Base-by-base conservation (phyloP, 2,329 filamentous ascomycete species). In the Colletotrichum zoysiae region DNA sequence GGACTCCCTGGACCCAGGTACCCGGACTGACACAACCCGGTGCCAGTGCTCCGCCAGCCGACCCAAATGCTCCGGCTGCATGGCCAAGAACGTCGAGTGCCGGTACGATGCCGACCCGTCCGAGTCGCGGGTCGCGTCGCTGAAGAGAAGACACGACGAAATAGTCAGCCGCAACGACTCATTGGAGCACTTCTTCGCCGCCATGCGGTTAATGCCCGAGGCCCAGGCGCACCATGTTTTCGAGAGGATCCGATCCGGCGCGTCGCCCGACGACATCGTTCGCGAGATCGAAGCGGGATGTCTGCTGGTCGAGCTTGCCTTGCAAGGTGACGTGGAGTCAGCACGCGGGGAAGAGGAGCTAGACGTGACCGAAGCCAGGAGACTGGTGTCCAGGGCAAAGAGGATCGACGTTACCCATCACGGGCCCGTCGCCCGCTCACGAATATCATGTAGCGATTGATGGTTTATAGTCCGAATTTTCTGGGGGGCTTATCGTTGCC, bases 41-140 rank as follows among this genome's bases (percentile, higher is more conserved):
- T n/a, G 30, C 6, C 83, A 84, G 76, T 84, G 82, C 74, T 78
- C 83, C 60, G 82, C 82, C 77, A 80, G 80, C 73, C 80, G 81
- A 20, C 82, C 82, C 59, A 79, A 74, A 67, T 84, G 82, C 74
- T 79, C 81, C 50, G 77, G 81, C 63, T 84, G 82, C 73, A 56
- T 65, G 59, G 73, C 76, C 55, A 81, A 81, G 66, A 77, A 77
- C 56, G 73, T 79, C 23, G 81, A 81, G 18, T 84, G 82, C 61
- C 75, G 81, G 56, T 84, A 84, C 69, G 79, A 82, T 68, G 82
- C 81, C 51, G 81, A 58, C 40, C 67, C 67, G 16, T 67, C 56
- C 16, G 67, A 70, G 50, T 70, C 67, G 8, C 64, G 57, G 23
- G 48, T 18, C 23, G 57, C 67, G 5, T 60, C 56, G 16, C 18